Conservation (phyloP, 208 protist genomes). For the Perkinsela sp. region DNA sequence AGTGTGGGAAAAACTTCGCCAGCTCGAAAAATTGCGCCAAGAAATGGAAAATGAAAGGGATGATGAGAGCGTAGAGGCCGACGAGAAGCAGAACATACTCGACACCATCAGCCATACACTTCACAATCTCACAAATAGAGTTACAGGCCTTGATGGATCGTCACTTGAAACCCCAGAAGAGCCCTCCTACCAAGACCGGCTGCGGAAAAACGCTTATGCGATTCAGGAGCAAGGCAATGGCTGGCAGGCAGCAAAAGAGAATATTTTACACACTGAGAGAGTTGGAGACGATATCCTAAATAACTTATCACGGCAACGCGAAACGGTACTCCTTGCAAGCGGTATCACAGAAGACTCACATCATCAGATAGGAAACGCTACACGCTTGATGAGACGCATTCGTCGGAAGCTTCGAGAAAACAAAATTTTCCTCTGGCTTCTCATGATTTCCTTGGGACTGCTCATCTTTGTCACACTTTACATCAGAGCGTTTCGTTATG, state of each 20-base stretch:
- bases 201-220: neutral
- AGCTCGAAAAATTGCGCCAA: no score
- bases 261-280: neutral
- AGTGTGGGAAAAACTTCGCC: no score
- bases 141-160: no score
- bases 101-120: no score
- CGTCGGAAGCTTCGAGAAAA: neutral
- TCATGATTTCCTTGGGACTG: neutral
- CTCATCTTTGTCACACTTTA: neutral
- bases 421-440: neutral
- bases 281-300: neutral
- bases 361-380: neutral
- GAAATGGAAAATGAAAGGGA: no score
- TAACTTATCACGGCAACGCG: neutral
- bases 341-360: neutral
- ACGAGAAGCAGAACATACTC: no score
- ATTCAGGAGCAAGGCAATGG: neutral
- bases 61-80: no score
- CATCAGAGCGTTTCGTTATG: no score
- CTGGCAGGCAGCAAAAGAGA: neutral
- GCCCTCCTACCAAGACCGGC: neutral
- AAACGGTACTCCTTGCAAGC: neutral
- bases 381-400: neutral
- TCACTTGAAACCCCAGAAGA: no score
- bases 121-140: no score